Percentiles rank a stretch among this genome's conserved stretches.
These are phyloP conservation scores for Entomophthora muscae DNA, from an alignment of 371 early-diverging fungal species.

Conservation along the genomic window DNA sequence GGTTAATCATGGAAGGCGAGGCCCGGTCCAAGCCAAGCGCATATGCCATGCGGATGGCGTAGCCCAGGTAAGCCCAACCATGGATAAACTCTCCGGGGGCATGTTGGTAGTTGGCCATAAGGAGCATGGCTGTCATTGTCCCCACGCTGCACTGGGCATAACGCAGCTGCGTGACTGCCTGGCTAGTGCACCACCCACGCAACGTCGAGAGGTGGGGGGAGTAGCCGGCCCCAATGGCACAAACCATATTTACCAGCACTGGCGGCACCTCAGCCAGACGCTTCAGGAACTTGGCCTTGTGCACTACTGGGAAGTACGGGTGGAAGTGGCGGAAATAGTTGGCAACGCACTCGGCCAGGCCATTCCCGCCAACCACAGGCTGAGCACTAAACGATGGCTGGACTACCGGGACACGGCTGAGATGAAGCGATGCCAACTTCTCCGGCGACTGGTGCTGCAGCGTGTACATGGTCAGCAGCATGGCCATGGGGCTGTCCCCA, in stretches of 20 bases:
- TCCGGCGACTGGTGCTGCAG: slow-evolving; percentile 2
- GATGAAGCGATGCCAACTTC: neutral
- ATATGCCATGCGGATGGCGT: slow-evolving; percentile 3
- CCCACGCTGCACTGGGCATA: neutral
- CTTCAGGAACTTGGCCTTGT: slow-evolving; percentile 1
- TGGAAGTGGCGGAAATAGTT: neutral
- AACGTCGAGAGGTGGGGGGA: neutral
- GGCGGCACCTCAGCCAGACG: neutral
- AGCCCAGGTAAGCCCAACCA: neutral
- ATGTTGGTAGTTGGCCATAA: neutral
- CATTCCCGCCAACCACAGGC: neutral
- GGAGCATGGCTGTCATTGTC: neutral
- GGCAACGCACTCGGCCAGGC: slow-evolving; percentile 11
- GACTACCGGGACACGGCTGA: neutral
- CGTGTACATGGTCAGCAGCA: slow-evolving; percentile 6
- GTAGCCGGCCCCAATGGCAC: slow-evolving; percentile 6
- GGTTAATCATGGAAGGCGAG: neutral
- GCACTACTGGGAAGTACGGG: neutral
- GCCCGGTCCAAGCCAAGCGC: slow-evolving; percentile 1
- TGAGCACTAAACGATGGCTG: neutral
- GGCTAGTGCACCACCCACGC: neutral
- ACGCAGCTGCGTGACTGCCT: neutral
- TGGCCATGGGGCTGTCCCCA: slow-evolving; percentile 4
- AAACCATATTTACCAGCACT: slow-evolving; percentile 2
- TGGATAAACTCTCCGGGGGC: neutral